These are phyloP conservation scores for Candida stauntonica DNA, from an alignment of 805 yeast species.

Conservation along the genomic window DNA sequence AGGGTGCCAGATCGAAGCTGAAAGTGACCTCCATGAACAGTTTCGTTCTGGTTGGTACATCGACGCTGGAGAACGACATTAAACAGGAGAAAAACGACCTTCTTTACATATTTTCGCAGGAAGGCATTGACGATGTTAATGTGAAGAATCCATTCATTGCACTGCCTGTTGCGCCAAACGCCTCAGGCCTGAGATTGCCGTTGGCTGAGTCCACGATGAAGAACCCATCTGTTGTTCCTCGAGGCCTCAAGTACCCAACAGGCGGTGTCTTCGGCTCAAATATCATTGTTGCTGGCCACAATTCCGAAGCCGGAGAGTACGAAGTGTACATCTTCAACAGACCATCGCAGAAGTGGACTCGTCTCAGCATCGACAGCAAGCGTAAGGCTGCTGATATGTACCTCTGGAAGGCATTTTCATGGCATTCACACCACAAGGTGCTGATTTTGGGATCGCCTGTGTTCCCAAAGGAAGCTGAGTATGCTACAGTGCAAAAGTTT, in stretches of 20 bases:
- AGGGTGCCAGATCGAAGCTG: conserved; percentile 12
- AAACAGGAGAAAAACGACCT: conserved; percentile 14
- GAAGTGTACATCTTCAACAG: conserved; percentile 48
- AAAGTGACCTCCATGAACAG: conserved; percentile 16
- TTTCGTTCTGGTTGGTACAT: conserved; percentile 19
- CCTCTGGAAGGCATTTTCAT: conserved; percentile 63
- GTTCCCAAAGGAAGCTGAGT: conserved; percentile 22
- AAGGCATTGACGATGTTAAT: conserved; percentile 2
- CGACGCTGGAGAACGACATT: conserved; percentile 5
- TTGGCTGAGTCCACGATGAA: conserved; percentile 20
- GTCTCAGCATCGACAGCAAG: conserved; percentile 49
- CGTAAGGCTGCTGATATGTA: conserved; percentile 42
- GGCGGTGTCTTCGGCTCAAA: conserved; percentile 67
- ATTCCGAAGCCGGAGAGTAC: conserved; percentile 39
- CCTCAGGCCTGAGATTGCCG: conserved; percentile 30
- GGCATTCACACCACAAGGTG: conserved; percentile 77
- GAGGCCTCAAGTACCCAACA: conserved; percentile 47
- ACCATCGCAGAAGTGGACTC: conserved; percentile 60
- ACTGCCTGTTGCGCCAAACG: conserved; percentile 30
- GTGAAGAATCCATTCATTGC: conserved; percentile 29
- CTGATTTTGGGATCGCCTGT: conserved; percentile 48
- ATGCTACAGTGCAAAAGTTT: conserved; percentile 38
- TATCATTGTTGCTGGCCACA: conserved; percentile 55
- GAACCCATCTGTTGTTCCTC: conserved; percentile 36
- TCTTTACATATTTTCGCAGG: conserved; percentile 19